phyloP scores from a whole-genome alignment of 768 basidiomycete genomes.

The Trametes cingulata region DNA sequence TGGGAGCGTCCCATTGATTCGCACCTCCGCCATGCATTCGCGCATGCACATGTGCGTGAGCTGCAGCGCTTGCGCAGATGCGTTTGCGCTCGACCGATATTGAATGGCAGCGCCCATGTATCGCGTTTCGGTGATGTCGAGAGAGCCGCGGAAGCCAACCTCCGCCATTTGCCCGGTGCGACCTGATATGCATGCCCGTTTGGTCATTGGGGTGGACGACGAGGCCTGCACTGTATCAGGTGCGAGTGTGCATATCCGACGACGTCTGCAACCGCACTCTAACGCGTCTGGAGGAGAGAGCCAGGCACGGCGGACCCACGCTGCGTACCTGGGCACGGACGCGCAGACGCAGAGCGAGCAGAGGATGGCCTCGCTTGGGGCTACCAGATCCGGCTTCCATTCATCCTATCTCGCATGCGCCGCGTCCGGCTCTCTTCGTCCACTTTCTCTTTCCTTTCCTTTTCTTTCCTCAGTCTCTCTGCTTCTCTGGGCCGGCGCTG shows the following conservation, averaged over 20 bases:
- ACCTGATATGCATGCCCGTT: too few species aligned
- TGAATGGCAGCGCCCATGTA: background rate
- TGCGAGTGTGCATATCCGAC: too few species aligned
- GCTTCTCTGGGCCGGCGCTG: background rate
- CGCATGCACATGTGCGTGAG: too few species aligned
- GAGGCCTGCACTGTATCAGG: too few species aligned
- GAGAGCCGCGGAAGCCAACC: background rate
- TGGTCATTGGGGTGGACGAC: too few species aligned
- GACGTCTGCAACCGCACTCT: too few species aligned
- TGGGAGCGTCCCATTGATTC: conserved; percentile 3
- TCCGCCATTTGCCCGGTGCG: too few species aligned
- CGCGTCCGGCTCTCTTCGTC: background rate
- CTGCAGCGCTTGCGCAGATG: too few species aligned
- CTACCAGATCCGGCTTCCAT: background rate
- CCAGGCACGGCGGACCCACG: background rate
- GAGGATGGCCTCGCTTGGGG: background rate
- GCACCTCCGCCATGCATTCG: too few species aligned
- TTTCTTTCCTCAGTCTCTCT: too few species aligned
- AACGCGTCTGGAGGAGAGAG: background rate
- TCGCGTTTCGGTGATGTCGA: background rate
- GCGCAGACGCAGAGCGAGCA: background rate
- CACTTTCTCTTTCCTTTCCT: too few species aligned
- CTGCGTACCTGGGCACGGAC: background rate
- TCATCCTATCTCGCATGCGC: background rate
- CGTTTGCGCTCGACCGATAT: background rate